These are phyloP conservation scores for Abelmoschus esculentus DNA, from an alignment of 345 rosid species.

Conservation along the genomic window DNA sequence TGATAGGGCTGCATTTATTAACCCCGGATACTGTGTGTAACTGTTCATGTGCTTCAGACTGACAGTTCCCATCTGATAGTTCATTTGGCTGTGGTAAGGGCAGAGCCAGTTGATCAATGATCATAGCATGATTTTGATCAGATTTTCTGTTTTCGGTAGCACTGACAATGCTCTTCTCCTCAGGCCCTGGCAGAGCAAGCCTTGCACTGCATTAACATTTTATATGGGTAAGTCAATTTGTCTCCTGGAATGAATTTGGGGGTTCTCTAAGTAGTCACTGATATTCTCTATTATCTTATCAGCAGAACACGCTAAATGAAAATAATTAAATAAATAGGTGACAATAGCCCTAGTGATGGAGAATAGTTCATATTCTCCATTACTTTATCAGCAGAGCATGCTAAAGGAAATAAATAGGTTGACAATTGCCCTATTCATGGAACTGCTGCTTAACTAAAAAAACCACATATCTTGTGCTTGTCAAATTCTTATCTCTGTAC, in stretches of 20 bases:
- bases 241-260: slow-evolving; percentile 1
- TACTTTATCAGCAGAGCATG: not conserved
- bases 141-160: slow-evolving; percentile 26
- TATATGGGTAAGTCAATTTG: slow-evolving; percentile 6
- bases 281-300: not conserved
- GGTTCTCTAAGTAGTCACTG: not conserved
- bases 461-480: not conserved
- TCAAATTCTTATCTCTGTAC: not conserved
- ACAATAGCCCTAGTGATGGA: too few relatives aligned
- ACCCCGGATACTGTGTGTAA: slow-evolving; percentile 21
- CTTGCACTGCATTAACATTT: slow-evolving; percentile 60
- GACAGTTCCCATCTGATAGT: slow-evolving; percentile 23
- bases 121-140: slow-evolving; percentile 27
- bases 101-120: slow-evolving; percentile 27
- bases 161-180: slow-evolving; percentile 34
- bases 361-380: not conserved
- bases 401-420: not conserved
- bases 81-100: slow-evolving; percentile 37
- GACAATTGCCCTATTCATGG: not conserved
- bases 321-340: not conserved
- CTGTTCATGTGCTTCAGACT: slow-evolving; percentile 22
- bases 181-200: slow-evolving; percentile 73
- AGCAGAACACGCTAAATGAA: slow-evolving; percentile 3
- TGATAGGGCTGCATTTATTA: slow-evolving; percentile 54
- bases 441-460: not conserved